Conservation (phyloP, 2,329 filamentous ascomycete species). For the Chrysoporthe deuterocubensis region DNA sequence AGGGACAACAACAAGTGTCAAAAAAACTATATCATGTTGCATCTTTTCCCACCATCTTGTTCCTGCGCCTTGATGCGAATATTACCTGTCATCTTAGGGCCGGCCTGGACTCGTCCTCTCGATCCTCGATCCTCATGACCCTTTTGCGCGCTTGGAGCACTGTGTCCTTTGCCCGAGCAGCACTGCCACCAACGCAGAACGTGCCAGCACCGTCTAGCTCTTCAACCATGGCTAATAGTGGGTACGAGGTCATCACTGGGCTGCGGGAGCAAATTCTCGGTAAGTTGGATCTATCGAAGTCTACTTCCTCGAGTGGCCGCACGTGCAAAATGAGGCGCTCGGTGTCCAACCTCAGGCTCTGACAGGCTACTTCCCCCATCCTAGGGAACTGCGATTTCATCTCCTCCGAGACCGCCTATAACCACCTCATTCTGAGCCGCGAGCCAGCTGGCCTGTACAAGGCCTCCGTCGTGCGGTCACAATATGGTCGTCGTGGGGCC, state of each 20-base stretch:
- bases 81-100: not conserved
- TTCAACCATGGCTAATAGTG: conserved; percentile 11
- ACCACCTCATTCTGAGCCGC: conserved; percentile 34
- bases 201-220: not conserved
- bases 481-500: conserved; percentile 35
- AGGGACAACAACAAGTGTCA: not conserved
- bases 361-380: not conserved
- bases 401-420: conserved; percentile 25
- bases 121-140: conserved; percentile 20
- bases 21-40: not conserved
- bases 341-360: conserved; percentile 1
- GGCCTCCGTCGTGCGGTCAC: conserved; percentile 33
- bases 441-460: conserved; percentile 35
- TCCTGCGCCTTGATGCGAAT: conserved; percentile 11
- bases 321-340: not conserved
- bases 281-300: conserved; percentile 4
- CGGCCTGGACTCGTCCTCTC: not conserved
- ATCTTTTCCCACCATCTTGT: conserved; percentile 10
- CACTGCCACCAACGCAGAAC: not conserved
- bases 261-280: conserved; percentile 25
- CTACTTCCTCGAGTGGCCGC: not conserved
- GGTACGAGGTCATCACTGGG: conserved; percentile 12
- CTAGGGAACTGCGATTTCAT: conserved; percentile 39
- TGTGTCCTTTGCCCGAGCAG: conserved; percentile 16
- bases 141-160: conserved; percentile 14